Percentiles rank a stretch among this genome's conserved stretches.
These are phyloP conservation scores for Corniculantispora saksenae DNA, from an alignment of 2,329 filamentous ascomycete species.

Conservation along the genomic window DNA sequence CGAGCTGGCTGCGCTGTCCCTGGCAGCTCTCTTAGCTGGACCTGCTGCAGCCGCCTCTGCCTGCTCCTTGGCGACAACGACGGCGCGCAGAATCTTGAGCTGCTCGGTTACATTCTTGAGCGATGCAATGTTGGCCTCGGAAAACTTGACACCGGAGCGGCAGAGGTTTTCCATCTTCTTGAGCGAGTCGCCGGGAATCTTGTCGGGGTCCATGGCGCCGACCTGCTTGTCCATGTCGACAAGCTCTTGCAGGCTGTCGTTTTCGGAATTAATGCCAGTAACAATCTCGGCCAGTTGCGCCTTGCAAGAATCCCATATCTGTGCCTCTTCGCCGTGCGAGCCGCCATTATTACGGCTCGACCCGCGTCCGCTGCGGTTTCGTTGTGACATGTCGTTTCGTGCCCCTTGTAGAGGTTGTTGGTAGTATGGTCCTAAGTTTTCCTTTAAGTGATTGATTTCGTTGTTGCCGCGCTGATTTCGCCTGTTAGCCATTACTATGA, in stretches of 20 bases:
- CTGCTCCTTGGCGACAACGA: slow-evolving; percentile 46
- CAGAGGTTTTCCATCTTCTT: slow-evolving; percentile 45
- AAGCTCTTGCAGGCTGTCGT: slow-evolving; percentile 41
- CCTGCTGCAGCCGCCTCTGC: slow-evolving; percentile 35
- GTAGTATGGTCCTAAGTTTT: slow-evolving; percentile 20
- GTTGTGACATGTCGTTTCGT: slow-evolving; percentile 41
- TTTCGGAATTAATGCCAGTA: slow-evolving; percentile 43
- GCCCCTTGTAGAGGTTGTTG: slow-evolving; percentile 1
- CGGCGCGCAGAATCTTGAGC: slow-evolving; percentile 44
- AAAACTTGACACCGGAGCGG: slow-evolving; percentile 43
- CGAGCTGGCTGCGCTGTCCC: slow-evolving; percentile 28
- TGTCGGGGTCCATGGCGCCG: slow-evolving; percentile 40
- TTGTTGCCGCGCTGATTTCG: slow-evolving; percentile 16
- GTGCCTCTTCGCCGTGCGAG: slow-evolving; percentile 44
- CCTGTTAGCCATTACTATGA: slow-evolving; percentile 21
- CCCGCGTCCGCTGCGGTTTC: slow-evolving; percentile 46
- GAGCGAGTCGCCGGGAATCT: slow-evolving; percentile 39
- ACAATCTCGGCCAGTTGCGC: slow-evolving; percentile 42
- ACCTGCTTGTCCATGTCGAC: slow-evolving; percentile 43
- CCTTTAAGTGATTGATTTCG: slow-evolving; percentile 19
- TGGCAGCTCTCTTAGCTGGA: slow-evolving; percentile 30
- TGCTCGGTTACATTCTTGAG: slow-evolving; percentile 44
- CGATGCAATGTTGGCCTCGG: slow-evolving; percentile 39
- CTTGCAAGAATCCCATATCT: slow-evolving; percentile 46
- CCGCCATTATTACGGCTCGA: slow-evolving; percentile 47